Evolutionary conservation across 805 yeast genomes (phyloP).

Genomic region (Schwanniomyces yamadae): DNA sequence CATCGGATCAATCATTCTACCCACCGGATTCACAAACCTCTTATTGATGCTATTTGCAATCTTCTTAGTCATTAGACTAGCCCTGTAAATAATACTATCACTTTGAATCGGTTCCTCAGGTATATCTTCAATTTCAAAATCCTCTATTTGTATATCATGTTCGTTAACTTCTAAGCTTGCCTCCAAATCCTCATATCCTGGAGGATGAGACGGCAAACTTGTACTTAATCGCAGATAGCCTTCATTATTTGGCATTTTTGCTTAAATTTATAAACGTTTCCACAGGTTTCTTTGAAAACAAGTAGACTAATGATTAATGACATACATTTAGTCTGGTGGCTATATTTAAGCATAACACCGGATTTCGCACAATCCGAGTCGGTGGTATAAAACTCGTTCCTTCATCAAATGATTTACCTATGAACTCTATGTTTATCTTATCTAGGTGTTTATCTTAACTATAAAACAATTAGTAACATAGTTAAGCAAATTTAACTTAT

Average conservation of each 20-base stretch:
- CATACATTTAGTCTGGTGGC: too few species aligned
- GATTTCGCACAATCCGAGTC: too few species aligned
- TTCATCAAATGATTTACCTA: too few species aligned
- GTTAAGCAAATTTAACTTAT: too few species aligned
- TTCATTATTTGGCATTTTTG: slow-evolving; percentile 1
- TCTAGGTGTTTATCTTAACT: too few species aligned
- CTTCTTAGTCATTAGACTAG: slow-evolving; percentile 34
- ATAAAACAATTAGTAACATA: too few species aligned
- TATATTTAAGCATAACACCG: too few species aligned
- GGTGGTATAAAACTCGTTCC: too few species aligned
- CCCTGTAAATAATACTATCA: slow-evolving; percentile 31
- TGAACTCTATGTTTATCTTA: too few species aligned
- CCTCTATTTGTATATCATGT: slow-evolving; percentile 20
- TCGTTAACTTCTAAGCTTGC: slow-evolving; percentile 1
- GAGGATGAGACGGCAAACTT: slow-evolving; percentile 14
- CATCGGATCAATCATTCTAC: slow-evolving; percentile 50
- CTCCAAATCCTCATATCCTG: slow-evolving; percentile 13
- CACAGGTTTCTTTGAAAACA: too few species aligned
- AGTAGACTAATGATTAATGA: too few species aligned
- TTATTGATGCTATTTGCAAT: slow-evolving; percentile 37
- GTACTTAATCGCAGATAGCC: slow-evolving; percentile 1
- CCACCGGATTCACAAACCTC: slow-evolving; percentile 41
- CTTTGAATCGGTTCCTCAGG: slow-evolving; percentile 17
- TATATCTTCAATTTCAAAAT: slow-evolving; percentile 39
- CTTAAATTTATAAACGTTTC: neutral